phyloP scores from a whole-genome alignment of 345 rosid genomes.

The Noccaea bulbosa region DNA sequence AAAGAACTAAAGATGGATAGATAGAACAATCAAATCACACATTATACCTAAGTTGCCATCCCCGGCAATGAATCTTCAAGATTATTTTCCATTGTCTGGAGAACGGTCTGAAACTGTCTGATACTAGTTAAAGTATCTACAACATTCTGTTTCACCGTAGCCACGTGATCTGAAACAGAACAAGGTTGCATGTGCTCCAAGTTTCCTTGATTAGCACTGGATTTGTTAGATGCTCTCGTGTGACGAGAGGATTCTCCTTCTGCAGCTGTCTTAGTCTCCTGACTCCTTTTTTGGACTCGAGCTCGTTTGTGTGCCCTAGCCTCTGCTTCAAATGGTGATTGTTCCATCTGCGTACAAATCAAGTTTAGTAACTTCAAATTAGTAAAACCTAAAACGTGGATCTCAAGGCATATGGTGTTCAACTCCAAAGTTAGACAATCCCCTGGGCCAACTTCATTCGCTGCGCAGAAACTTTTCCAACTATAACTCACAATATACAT shows the following conservation, averaged over 20 bases:
- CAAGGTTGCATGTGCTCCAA: not conserved
- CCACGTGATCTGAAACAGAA: slow-evolving; percentile 15
- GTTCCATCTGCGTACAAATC: slow-evolving; percentile 12
- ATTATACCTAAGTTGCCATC: slow-evolving; percentile 8
- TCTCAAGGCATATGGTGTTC: not conserved
- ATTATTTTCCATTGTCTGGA: slow-evolving; percentile 12
- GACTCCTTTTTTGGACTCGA: not conserved
- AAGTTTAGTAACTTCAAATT: not conserved
- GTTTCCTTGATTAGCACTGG: not conserved
- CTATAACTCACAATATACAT: slow-evolving; percentile 19
- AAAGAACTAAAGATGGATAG: not conserved
- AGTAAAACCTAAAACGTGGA: slow-evolving; percentile 9
- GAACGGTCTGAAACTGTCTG: not conserved
- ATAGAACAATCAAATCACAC: not conserved
- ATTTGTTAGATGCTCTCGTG: slow-evolving; percentile 3
- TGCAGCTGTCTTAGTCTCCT: not conserved
- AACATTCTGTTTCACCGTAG: slow-evolving; percentile 10
- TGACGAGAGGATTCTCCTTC: slow-evolving; percentile 14
- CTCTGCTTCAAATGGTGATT: slow-evolving; percentile 2
- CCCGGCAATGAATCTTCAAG: slow-evolving; percentile 17
- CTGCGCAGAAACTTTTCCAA: slow-evolving; percentile 25
- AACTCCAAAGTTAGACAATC: slow-evolving; percentile 27
- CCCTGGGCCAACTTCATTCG: not conserved
- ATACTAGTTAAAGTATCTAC: slow-evolving; percentile 3
- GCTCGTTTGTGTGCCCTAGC: slow-evolving; percentile 1